These are phyloP conservation scores for Cladophialophora immunda DNA, from an alignment of 2,329 filamentous ascomycete genomes.

Conservation along the genomic window DNA sequence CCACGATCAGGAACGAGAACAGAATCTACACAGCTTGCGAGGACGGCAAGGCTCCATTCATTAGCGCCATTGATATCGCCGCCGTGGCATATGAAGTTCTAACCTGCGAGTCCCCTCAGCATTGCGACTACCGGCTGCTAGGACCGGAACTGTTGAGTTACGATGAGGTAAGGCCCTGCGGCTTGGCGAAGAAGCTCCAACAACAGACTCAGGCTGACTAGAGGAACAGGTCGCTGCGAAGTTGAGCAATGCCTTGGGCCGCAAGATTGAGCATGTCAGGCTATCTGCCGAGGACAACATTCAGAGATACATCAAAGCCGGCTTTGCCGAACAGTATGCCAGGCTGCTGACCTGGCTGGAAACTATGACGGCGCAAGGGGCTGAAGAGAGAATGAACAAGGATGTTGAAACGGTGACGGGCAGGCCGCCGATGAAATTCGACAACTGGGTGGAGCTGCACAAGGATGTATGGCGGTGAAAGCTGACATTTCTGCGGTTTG, in stretches of 20 bases:
- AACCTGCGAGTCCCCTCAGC: conserved; percentile 30
- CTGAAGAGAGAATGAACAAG: conserved; percentile 49
- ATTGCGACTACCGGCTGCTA: conserved; percentile 44
- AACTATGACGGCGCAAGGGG: conserved; percentile 45
- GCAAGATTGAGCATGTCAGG: conserved; percentile 11
- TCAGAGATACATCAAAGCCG: conserved; percentile 7
- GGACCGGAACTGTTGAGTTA: conserved; percentile 52
- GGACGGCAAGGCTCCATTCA: conserved; percentile 34
- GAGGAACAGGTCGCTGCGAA: not conserved
- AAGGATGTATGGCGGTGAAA: conserved; percentile 4
- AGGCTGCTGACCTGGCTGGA: conserved; percentile 45
- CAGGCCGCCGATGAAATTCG: conserved; percentile 44
- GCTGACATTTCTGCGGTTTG: not conserved
- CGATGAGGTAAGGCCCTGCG: conserved; percentile 27
- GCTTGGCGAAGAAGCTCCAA: not conserved
- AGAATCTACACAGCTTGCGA: not conserved
- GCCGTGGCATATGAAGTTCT: conserved; percentile 32
- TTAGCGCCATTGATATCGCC: conserved; percentile 34
- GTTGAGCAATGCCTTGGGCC: not conserved
- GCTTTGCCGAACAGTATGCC: conserved; percentile 36
- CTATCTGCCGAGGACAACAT: conserved; percentile 7
- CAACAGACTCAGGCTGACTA: not conserved
- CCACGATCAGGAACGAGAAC: not conserved
- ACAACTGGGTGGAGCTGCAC: conserved; percentile 27
- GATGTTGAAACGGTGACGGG: conserved; percentile 52